These are phyloP conservation scores for Plenodomus lindquistii DNA, from an alignment of 2,329 filamentous ascomycete species.

Conservation along the genomic window DNA sequence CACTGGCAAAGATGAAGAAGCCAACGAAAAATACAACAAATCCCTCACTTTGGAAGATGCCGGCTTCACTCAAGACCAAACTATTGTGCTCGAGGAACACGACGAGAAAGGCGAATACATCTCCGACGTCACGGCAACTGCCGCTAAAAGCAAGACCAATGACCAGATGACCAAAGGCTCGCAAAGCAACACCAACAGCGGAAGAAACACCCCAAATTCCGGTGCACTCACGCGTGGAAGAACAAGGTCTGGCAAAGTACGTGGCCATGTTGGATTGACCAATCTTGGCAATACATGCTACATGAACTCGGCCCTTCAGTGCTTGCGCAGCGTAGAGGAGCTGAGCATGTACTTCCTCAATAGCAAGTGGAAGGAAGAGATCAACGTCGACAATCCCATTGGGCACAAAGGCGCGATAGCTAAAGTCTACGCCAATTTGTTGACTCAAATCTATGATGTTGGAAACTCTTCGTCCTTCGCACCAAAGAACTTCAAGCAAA, in stretches of 20 bases:
- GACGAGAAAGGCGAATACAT: conserved; percentile 56
- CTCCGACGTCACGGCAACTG: conserved; percentile 52
- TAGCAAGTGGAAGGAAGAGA: conserved; percentile 70
- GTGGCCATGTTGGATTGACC: conserved; percentile 79
- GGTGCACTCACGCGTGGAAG: conserved; percentile 72
- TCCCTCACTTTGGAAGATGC: conserved; percentile 66
- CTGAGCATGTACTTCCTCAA: conserved; percentile 85
- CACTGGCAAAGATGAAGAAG: conserved; percentile 68
- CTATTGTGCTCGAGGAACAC: conserved; percentile 85
- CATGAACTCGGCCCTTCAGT: conserved; percentile 98
- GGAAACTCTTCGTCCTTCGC: conserved; percentile 68
- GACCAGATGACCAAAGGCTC: conserved; percentile 38
- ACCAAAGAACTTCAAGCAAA: conserved; percentile 80
- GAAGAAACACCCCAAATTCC: conserved; percentile 70
- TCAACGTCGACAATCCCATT: conserved; percentile 84
- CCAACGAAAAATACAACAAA: conserved; percentile 78
- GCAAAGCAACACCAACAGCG: conserved; percentile 55
- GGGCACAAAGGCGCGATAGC: conserved; percentile 86
- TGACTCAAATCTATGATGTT: conserved; percentile 78
- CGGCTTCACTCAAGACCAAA: conserved; percentile 72
- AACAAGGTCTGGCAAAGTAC: conserved; percentile 67
- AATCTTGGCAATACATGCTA: conserved; percentile 98
- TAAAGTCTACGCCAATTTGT: conserved; percentile 75
- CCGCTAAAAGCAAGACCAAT: conserved; percentile 48
- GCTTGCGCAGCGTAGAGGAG: conserved; percentile 90